phyloP scores from a whole-genome alignment of 768 basidiomycete genomes.

The Gymnopilus dilepis region DNA sequence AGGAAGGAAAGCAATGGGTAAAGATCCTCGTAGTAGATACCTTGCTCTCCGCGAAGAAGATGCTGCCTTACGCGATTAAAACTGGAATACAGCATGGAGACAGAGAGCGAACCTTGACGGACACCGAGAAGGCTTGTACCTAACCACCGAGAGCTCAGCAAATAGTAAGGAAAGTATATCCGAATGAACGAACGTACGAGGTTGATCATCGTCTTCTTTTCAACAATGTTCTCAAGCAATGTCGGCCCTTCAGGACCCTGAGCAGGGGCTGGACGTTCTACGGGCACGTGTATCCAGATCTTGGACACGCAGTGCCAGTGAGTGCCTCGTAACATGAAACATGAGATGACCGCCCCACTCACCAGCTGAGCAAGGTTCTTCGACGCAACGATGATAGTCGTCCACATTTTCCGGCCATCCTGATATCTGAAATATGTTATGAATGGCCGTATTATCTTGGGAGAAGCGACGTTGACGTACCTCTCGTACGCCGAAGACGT shows the following conservation, averaged over 20 bases:
- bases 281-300: constrained; percentile 64
- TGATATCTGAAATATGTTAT: constrained; percentile 53
- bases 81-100: not conserved
- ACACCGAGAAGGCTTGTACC: constrained; percentile 72
- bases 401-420: constrained; percentile 77
- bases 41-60: constrained; percentile 68
- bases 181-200: constrained; percentile 42
- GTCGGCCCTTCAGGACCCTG: constrained; percentile 29
- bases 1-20: constrained; percentile 73
- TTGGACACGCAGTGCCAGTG: constrained; percentile 17
- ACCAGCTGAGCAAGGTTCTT: constrained; percentile 66
- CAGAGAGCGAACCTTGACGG: constrained; percentile 56
- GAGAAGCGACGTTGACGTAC: constrained; percentile 33
- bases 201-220: constrained; percentile 80
- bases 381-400: constrained; percentile 58
- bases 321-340: not conserved
- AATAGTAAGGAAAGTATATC: not conserved
- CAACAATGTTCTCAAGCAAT: constrained; percentile 58
- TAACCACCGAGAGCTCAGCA: constrained; percentile 25
- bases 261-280: constrained; percentile 40
- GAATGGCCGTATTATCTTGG: not conserved
- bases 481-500: constrained; percentile 75
- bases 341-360: not conserved
- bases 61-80: constrained; percentile 42
- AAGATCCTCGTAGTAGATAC: constrained; percentile 76